phyloP scores from a whole-genome alignment of 352 stramenopile species.

The Pythium brachiatum region DNA sequence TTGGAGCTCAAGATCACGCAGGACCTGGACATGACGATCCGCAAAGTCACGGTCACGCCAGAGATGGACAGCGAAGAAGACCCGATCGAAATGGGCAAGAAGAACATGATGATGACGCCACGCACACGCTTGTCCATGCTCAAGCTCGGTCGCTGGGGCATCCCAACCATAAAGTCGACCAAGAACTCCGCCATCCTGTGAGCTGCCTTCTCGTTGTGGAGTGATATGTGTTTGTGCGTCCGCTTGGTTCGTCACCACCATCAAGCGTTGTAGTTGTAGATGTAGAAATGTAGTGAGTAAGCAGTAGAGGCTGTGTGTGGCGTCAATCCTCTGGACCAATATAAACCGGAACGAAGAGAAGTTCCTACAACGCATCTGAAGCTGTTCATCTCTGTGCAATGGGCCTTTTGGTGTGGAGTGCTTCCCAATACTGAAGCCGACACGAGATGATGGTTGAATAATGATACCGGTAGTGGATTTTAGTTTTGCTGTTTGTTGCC shows the following conservation, averaged over 20 bases:
- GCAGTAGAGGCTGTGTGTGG: background rate
- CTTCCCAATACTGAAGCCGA: background rate
- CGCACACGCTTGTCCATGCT: conserved; percentile 25
- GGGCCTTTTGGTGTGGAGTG: too few relatives aligned
- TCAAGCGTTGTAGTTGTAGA: background rate
- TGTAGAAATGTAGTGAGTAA: background rate
- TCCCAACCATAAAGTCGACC: conserved; percentile 19
- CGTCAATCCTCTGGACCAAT: background rate
- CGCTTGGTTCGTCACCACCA: background rate
- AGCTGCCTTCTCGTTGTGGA: background rate
- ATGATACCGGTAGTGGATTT: background rate
- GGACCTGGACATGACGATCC: conserved; percentile 39
- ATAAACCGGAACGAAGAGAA: conserved; percentile 1
- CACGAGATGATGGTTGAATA: background rate
- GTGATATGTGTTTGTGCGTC: background rate
- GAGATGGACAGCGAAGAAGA: conserved; percentile 26
- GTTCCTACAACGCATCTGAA: background rate
- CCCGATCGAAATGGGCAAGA: conserved; percentile 18
- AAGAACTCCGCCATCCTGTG: conserved; percentile 25
- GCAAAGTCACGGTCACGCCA: conserved; percentile 45
- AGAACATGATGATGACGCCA: conserved; percentile 29
- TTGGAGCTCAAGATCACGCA: conserved; percentile 60
- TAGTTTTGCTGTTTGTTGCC: background rate
- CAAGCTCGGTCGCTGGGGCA: conserved; percentile 24
- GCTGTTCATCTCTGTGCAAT: too few relatives aligned